Percentiles rank a stretch among this genome's conserved stretches.
phyloP scores from a whole-genome alignment of 2,329 filamentous ascomycete genomes.

The Aspergillus alliaceus region DNA sequence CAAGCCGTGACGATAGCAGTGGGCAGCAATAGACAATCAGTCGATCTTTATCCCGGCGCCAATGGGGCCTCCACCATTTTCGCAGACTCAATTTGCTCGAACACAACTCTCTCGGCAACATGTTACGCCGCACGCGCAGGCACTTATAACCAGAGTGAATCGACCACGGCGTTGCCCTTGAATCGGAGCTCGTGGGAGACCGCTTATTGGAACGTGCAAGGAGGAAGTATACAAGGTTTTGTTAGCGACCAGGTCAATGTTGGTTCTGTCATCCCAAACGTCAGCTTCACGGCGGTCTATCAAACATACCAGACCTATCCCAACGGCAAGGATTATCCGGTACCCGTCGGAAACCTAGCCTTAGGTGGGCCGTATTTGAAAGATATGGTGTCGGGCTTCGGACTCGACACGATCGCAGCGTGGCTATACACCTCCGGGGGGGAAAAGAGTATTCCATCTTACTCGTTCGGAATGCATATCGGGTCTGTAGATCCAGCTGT shows the following conservation, averaged over 20 bases:
- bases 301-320: conserved; percentile 23
- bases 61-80: conserved; percentile 17
- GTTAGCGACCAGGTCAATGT: conserved; percentile 12
- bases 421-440: conserved; percentile 16
- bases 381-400: conserved; percentile 1
- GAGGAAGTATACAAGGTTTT: conserved; percentile 7
- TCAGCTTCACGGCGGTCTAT: conserved; percentile 17
- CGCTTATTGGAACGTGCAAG: conserved; percentile 14
- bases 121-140: conserved; percentile 18
- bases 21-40: conserved; percentile 14
- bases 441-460: conserved; percentile 31
- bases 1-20: conserved; percentile 21
- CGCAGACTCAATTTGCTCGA: conserved; percentile 16
- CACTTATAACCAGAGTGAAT: conserved; percentile 12
- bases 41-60: conserved; percentile 21
- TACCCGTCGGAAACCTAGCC: conserved; percentile 19
- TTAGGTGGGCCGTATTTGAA: conserved; percentile 14
- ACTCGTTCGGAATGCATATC: conserved; percentile 47
- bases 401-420: conserved; percentile 14
- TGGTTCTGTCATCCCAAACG: conserved; percentile 14
- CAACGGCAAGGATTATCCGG: conserved; percentile 18
- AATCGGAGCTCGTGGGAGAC: conserved; percentile 11
- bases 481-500: conserved; percentile 36
- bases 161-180: conserved; percentile 8
- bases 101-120: conserved; percentile 10